Evolutionary conservation across 192 early-diverging fungal species (phyloP).

Genomic region (Coemansia erecta): DNA sequence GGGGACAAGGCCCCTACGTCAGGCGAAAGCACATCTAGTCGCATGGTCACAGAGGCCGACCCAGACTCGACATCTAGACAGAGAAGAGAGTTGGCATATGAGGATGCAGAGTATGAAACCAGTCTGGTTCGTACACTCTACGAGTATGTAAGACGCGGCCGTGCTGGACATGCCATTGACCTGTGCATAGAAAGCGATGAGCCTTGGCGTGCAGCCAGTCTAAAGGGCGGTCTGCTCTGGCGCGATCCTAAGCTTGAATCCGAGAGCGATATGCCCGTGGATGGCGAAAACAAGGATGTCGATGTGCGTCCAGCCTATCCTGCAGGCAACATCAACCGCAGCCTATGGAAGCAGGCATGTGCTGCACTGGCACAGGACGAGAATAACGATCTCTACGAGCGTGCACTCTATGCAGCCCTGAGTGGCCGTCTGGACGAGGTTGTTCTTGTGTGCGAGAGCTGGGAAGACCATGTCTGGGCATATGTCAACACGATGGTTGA

Average conservation of each 20-base stretch:
- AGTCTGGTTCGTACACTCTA: conserved; percentile 65
- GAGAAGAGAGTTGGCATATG: conserved; percentile 22
- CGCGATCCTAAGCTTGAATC: conserved; percentile 51
- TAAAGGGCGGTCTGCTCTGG: conserved; percentile 64
- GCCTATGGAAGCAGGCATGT: conserved; percentile 48
- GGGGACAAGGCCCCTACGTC: no score
- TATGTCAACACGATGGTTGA: conserved; percentile 76
- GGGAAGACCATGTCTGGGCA: conserved; percentile 89
- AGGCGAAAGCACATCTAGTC: no score
- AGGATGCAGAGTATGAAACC: conserved; percentile 54
- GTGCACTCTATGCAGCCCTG: conserved; percentile 75
- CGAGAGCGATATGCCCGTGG: conserved; percentile 19
- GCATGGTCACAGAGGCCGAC: conserved; percentile 36
- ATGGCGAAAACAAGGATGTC: conserved; percentile 4
- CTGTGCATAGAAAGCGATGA: conserved; percentile 72
- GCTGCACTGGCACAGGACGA: conserved; percentile 45
- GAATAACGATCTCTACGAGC: conserved; percentile 62
- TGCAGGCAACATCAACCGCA: conserved; percentile 47
- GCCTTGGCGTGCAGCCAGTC: conserved; percentile 76
- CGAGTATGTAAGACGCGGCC: conserved; percentile 76
- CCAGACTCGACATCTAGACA: conserved; percentile 42
- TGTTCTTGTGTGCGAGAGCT: conserved; percentile 68
- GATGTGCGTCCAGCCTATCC: conserved; percentile 26
- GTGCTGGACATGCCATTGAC: conserved; percentile 61
- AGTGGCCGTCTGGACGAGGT: conserved; percentile 74